These are phyloP conservation scores for Populus tomentosa DNA, from an alignment of 441 rosid genomes.

Conservation along the genomic window DNA sequence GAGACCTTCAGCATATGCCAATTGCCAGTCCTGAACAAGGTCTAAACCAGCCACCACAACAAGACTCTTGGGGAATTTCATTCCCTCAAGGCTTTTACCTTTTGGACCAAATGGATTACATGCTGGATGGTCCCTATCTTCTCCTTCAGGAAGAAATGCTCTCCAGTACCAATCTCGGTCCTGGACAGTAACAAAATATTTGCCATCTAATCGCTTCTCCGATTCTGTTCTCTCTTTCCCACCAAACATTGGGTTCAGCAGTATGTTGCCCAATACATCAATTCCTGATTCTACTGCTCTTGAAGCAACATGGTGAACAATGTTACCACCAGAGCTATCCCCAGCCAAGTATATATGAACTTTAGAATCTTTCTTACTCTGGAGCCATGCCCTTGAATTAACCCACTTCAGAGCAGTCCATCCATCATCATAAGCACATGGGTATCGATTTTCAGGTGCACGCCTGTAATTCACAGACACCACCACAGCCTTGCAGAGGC, in stretches of 20 bases:
- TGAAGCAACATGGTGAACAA: slow-evolving; percentile 78
- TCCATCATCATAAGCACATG: slow-evolving; percentile 91
- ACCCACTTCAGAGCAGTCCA: slow-evolving; percentile 95
- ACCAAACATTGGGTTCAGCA: slow-evolving; percentile 90
- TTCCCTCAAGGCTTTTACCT: slow-evolving; percentile 46
- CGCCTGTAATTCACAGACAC: slow-evolving; percentile 90
- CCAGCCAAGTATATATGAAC: slow-evolving; percentile 81
- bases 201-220: slow-evolving; percentile 73
- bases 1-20: slow-evolving; percentile 75
- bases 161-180: slow-evolving; percentile 98
- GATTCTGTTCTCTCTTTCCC: slow-evolving; percentile 78
- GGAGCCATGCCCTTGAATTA: slow-evolving; percentile 70
- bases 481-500: slow-evolving; percentile 60
- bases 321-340: slow-evolving; percentile 93
- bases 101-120: slow-evolving; percentile 88
- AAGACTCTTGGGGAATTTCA: slow-evolving; percentile 75
- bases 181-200: slow-evolving; percentile 68
- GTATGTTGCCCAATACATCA: slow-evolving; percentile 67
- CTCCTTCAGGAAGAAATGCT: slow-evolving; percentile 78
- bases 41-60: slow-evolving; percentile 89
- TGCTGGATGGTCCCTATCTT: slow-evolving; percentile 85
- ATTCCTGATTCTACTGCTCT: slow-evolving; percentile 57
- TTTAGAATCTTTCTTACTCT: slow-evolving; percentile 57
- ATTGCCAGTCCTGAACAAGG: slow-evolving; percentile 90
- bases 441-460: slow-evolving; percentile 79